Evolutionary conservation across 345 rosid genomes (phyloP).

Genomic region (Cardiospermum halicacabum): DNA sequence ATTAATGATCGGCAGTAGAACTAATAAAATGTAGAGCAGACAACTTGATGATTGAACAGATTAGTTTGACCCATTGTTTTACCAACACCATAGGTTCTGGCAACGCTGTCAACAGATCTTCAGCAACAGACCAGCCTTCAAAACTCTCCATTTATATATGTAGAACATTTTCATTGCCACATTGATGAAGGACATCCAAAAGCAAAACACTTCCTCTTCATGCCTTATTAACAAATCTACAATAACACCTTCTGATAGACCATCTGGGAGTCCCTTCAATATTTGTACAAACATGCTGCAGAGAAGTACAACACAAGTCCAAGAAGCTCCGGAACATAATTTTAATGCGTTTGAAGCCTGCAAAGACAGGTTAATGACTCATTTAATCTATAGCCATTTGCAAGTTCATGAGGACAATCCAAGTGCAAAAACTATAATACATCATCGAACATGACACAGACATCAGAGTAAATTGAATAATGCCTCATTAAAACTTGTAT

Average conservation of each 20-base stretch:
- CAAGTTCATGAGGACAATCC: background rate
- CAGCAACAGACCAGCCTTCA: conserved; percentile 67
- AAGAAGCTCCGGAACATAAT: conserved; percentile 69
- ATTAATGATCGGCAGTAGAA: conserved; percentile 26
- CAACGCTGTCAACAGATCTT: conserved; percentile 35
- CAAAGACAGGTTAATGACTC: conserved; percentile 21
- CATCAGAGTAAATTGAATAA: conserved; percentile 2
- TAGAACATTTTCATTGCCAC: conserved; percentile 36
- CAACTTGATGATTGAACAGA: conserved; percentile 12
- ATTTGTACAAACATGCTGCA: conserved; percentile 37
- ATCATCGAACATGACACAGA: background rate
- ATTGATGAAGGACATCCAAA: conserved; percentile 70
- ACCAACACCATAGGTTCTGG: conserved; percentile 67
- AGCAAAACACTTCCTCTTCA: conserved; percentile 58
- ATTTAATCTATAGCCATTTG: background rate
- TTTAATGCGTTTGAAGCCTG: conserved; percentile 78
- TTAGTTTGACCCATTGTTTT: conserved; percentile 93
- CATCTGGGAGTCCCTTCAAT: conserved; percentile 25
- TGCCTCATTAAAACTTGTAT: background rate
- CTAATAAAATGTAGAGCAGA: conserved; percentile 13
- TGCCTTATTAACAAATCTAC: conserved; percentile 47
- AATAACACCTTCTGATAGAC: conserved; percentile 47
- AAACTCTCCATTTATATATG: conserved; percentile 39
- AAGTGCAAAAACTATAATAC: background rate
- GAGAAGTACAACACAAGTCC: conserved; percentile 52